Conservation (phyloP, 2,329 filamentous ascomycete genomes). For the Capronia americana region DNA sequence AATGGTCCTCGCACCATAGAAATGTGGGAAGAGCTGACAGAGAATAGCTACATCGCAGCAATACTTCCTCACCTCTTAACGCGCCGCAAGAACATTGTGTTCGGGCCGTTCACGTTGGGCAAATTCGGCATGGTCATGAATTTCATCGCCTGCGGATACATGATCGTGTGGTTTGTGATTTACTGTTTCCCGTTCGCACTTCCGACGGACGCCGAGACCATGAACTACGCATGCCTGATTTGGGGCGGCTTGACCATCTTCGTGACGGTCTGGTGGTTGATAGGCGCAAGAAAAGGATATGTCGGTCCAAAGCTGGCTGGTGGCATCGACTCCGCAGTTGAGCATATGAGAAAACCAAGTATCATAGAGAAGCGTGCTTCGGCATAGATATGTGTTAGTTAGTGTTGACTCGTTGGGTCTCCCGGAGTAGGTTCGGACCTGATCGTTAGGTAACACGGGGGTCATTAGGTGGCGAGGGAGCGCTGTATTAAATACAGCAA, state of each 20-base stretch:
- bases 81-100: constrained; percentile 58
- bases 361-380: constrained; percentile 24
- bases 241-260: constrained; percentile 60
- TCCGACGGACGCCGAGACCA: constrained; percentile 53
- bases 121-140: constrained; percentile 60
- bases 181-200: constrained; percentile 64
- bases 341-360: constrained; percentile 28
- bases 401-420: background rate
- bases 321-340: constrained; percentile 24
- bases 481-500: background rate
- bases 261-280: constrained; percentile 54
- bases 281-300: constrained; percentile 27
- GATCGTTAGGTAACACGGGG: background rate
- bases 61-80: constrained; percentile 60
- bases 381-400: constrained; percentile 11
- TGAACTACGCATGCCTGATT: constrained; percentile 63
- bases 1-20: background rate
- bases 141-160: constrained; percentile 58
- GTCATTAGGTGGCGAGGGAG: background rate
- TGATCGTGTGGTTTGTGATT: constrained; percentile 63
- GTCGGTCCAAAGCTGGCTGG: constrained; percentile 25
- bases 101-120: constrained; percentile 62
- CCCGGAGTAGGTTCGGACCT: background rate
- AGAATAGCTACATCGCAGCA: constrained; percentile 54
- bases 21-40: constrained; percentile 9